Base-by-base conservation (phyloP, 1,284 basidiomycete species). In the Fomitiporia mediterranea region DNA sequence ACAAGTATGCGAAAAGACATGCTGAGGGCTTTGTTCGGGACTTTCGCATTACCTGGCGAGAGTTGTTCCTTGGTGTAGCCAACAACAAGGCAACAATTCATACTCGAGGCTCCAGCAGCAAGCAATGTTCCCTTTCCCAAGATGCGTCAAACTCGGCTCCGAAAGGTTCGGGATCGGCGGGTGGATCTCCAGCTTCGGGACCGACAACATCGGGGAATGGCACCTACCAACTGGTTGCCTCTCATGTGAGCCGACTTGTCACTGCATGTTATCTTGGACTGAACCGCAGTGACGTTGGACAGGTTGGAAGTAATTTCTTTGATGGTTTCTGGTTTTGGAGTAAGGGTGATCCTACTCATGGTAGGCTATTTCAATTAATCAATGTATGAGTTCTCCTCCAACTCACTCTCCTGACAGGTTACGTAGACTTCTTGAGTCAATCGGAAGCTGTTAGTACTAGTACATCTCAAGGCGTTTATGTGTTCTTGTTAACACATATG, bases 261-360 rank as follows among this genome's bases (percentile, higher is more conserved):
- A 21, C 38, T 27, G 15, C 27, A n/a, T 19, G 6, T n/a, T 43
- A n/a, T 23, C 8, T n/a, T n/a, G n/a, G n/a, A 27, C 19, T 17
- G 39, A 17, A 42, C 39, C 23, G 42, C 21, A n/a, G 13, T 27
- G 9, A 35, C n/a, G 4, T 57, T 53, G 15, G 58, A 25, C 61
- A 86, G 83, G 68, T 77, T 60, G 88, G 88, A 11, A 72, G 70
- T 50, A 74, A 72, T 44, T 95, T 94, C 74, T 95, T 94, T 63
- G 73, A 87, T 66, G 83, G 83, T 51, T 95, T 88, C 87, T 67
- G 79, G 62, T 95, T 94, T 70, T 91, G 80, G 71, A 78, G 75
- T 15, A 73, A 64, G 51, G 63, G 73, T 1, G 94, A 96, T 72
- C 90, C 94, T 0, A 97, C 92, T 0, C 74, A 89, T 67, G 94